Conservation (phyloP, 2,329 filamentous ascomycete species). For the Hypocreales sp. region DNA sequence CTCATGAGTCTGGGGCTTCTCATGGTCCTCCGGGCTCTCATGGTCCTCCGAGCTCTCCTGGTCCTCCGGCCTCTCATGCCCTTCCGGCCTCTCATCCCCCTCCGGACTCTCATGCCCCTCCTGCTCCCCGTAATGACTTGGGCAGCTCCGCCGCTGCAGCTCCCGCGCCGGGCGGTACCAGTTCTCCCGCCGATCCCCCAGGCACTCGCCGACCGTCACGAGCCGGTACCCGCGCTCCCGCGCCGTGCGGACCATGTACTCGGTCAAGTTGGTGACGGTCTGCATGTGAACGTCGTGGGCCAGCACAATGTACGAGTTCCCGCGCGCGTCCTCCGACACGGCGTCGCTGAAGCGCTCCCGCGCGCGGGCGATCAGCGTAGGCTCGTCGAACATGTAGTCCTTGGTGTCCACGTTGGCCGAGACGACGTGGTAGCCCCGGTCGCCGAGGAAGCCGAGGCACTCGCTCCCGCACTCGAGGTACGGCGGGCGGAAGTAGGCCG, state of each 20-base stretch:
- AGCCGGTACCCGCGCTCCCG: slow-evolving; percentile 24
- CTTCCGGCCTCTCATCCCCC: no score
- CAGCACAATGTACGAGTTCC: slow-evolving; percentile 24
- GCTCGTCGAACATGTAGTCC: slow-evolving; percentile 36
- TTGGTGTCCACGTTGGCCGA: slow-evolving; percentile 45
- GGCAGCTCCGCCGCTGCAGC: no score
- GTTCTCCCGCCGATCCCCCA: slow-evolving; percentile 31
- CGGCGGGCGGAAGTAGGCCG: slow-evolving; percentile 28
- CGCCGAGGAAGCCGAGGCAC: slow-evolving; percentile 18
- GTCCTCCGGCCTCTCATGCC: no score
- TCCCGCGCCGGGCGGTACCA: slow-evolving; percentile 36
- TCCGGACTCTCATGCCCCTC: no score
- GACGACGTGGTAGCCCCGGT: slow-evolving; percentile 37
- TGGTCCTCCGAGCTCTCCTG: no score
- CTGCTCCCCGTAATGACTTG: no score
- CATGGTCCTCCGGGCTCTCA: no score
- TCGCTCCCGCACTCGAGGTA: slow-evolving; percentile 25
- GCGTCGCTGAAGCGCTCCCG: background rate
- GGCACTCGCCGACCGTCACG: slow-evolving; percentile 41
- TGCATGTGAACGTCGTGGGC: slow-evolving; percentile 35
- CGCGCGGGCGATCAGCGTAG: background rate
- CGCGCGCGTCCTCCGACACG: slow-evolving; percentile 8
- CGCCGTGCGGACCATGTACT: slow-evolving; percentile 27
- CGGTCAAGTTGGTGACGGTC: slow-evolving; percentile 24
- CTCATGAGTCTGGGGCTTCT: no score